Evolutionary conservation across 2,329 filamentous ascomycete genomes (phyloP), one percentile per base, ranked within the genome.

Genomic region (Diaporthe citriasiana): DNA sequence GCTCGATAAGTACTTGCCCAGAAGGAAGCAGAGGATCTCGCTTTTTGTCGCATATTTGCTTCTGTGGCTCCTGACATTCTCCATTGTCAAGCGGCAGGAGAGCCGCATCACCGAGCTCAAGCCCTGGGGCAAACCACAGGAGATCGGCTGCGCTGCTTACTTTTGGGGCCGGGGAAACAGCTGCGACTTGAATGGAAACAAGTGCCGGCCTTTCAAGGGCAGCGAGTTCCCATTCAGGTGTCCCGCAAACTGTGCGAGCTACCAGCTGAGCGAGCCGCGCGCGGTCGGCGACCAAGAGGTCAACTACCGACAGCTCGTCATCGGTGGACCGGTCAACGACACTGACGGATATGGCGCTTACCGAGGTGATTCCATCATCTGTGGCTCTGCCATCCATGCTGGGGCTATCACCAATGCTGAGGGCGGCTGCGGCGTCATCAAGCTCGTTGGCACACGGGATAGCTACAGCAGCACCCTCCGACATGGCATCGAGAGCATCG

Each of bases 291-390:
- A 91, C 76, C 87, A 92, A 77, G 89, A 92, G 77, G 84, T 94
- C 68, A 85, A 89, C 59, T 94, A 94, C 79, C 84, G 83, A 33
- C 85, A 91, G 0, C 81, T 94, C n/a, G 88, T 95, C 2, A 86
- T 95, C 35, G 93, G 93, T n/a, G 93, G 93, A 0, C 90, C 90
- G 0, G 82, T 83, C 65, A 83, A 87, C 38, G 78, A 79, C 8
- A 82, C 80, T 40, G 80, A 83, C 25, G 79, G 81, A 4, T 76
- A 82, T 42, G 88, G 92, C 0, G 86, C 93, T 30, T 98, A 98
- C 82, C 93, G 97, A 25, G 95, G 93, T 25, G 94, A 96, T 83
- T 95, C 93, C 27, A 94, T 94, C 82, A 90, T 96, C 73, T 96
- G 94, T 79, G 90, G 90, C 75, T 89, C 93, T 6, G 94, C 93